Conservation (phyloP, 352 stramenopile genomes). For the Globisporangium spinosum region DNA sequence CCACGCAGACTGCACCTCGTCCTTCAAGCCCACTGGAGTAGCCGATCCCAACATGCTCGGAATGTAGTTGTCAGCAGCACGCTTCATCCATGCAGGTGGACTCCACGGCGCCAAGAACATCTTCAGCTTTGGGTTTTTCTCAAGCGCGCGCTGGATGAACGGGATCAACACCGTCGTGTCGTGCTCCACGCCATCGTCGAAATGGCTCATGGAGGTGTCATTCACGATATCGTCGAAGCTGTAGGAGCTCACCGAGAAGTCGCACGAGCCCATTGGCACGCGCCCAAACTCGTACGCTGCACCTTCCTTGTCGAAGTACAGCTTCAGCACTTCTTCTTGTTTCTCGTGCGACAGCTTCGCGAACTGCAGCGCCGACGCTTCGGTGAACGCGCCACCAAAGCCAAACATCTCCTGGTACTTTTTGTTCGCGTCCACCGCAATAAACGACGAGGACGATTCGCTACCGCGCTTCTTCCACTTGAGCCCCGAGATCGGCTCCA, state of each 20-base stretch:
- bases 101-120: constrained; percentile 89
- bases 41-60: constrained; percentile 65
- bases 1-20: constrained; percentile 64
- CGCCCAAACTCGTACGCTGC: constrained; percentile 86
- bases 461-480: constrained; percentile 34
- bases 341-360: constrained; percentile 65
- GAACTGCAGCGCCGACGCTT: constrained; percentile 88
- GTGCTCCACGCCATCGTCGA: constrained; percentile 68
- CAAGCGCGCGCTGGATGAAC: constrained; percentile 70
- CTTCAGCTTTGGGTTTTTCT: constrained; percentile 68
- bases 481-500: constrained; percentile 45
- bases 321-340: constrained; percentile 79
- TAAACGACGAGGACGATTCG: constrained; percentile 26
- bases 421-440: constrained; percentile 47
- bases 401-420: constrained; percentile 81
- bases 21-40: constrained; percentile 42
- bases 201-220: constrained; percentile 72
- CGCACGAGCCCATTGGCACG: constrained; percentile 89
- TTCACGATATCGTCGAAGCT: constrained; percentile 79
- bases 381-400: constrained; percentile 92
- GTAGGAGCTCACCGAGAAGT: constrained; percentile 88
- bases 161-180: constrained; percentile 84
- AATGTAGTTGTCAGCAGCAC: constrained; percentile 33
- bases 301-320: constrained; percentile 87
- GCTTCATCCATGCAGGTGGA: constrained; percentile 87